phyloP scores from a whole-genome alignment of 352 stramenopile genomes.

The Phytophthora lateralis region DNA sequence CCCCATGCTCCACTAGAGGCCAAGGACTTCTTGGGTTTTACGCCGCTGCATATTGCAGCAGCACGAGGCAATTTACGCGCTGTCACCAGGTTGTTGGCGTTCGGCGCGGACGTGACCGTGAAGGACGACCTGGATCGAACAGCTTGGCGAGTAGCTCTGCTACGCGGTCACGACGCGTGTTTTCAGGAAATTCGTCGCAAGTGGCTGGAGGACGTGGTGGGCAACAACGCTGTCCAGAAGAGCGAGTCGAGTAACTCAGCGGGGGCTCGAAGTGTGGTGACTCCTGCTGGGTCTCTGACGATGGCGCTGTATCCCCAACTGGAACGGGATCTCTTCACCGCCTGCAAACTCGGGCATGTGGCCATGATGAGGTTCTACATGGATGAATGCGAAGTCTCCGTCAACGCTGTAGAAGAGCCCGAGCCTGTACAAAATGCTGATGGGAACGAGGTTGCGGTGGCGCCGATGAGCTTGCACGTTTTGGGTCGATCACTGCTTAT shows the following conservation, averaged over 20 bases:
- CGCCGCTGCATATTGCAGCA: slow-evolving; percentile 57
- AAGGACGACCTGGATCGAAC: slow-evolving; percentile 50
- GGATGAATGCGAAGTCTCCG: slow-evolving; percentile 44
- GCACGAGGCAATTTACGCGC: slow-evolving; percentile 46
- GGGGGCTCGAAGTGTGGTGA: slow-evolving; percentile 8
- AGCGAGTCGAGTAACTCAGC: slow-evolving; percentile 6
- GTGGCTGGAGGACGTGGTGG: slow-evolving; percentile 51
- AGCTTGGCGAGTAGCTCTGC: slow-evolving; percentile 64
- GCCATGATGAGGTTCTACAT: slow-evolving; percentile 39
- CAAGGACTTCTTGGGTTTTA: slow-evolving; percentile 65
- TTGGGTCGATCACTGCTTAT: slow-evolving; percentile 36
- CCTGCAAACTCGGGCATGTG: slow-evolving; percentile 30
- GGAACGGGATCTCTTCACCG: slow-evolving; percentile 31
- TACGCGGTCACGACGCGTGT: slow-evolving; percentile 55
- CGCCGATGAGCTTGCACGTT: not conserved
- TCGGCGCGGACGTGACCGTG: slow-evolving; percentile 54
- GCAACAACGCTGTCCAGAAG: slow-evolving; percentile 13
- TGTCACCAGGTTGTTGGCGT: slow-evolving; percentile 48
- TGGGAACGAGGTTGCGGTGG: not conserved
- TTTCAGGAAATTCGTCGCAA: slow-evolving; percentile 72
- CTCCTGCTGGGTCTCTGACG: not conserved
- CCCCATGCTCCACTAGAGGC: slow-evolving; percentile 44
- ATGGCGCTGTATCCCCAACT: slow-evolving; percentile 47
- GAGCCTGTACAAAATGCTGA: not conserved
- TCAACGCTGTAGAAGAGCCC: slow-evolving; percentile 35